phyloP scores from a whole-genome alignment of 495 filamentous ascomycete genomes.

The Daldinia caldariorum region DNA sequence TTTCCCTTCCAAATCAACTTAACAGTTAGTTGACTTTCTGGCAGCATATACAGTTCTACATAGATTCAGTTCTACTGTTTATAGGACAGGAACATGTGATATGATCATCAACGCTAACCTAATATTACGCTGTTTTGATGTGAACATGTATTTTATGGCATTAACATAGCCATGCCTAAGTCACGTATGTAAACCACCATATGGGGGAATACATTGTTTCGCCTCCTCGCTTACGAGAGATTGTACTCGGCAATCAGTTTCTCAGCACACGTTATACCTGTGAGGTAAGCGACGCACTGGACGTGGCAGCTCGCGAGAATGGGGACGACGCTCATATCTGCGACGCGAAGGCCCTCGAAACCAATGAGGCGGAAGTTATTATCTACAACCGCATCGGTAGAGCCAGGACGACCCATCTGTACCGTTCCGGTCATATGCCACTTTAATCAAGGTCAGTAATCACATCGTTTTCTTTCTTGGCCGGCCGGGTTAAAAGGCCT shows the following conservation, averaged over 20 bases:
- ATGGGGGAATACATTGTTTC: background rate
- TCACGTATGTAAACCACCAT: background rate
- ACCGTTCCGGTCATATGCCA: slow-evolving; percentile 71
- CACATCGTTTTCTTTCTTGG: background rate
- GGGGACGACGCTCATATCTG: slow-evolving; percentile 73
- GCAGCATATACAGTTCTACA: slow-evolving; percentile 22
- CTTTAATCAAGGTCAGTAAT: background rate
- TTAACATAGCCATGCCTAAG: background rate
- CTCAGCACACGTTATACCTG: slow-evolving; percentile 55
- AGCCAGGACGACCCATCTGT: slow-evolving; percentile 66
- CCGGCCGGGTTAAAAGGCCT: background rate
- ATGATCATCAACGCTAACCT: background rate
- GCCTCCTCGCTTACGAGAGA: slow-evolving; percentile 26
- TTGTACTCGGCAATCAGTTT: slow-evolving; percentile 57
- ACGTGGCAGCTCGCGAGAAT: slow-evolving; percentile 56
- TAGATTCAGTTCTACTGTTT: slow-evolving; percentile 27
- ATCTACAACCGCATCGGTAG: slow-evolving; percentile 65
- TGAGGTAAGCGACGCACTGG: slow-evolving; percentile 50
- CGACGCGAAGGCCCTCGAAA: slow-evolving; percentile 65
- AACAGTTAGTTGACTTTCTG: slow-evolving; percentile 22
- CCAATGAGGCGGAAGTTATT: slow-evolving; percentile 64
- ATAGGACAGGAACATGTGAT: slow-evolving; percentile 6
- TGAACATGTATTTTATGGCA: no score
- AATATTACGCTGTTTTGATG: background rate
- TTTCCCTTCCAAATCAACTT: slow-evolving; percentile 33